Evolutionary conservation across 371 early-diverging fungal genomes (phyloP), one percentile per base, ranked within the genome.

Genomic region (Mortierella sp.): DNA sequence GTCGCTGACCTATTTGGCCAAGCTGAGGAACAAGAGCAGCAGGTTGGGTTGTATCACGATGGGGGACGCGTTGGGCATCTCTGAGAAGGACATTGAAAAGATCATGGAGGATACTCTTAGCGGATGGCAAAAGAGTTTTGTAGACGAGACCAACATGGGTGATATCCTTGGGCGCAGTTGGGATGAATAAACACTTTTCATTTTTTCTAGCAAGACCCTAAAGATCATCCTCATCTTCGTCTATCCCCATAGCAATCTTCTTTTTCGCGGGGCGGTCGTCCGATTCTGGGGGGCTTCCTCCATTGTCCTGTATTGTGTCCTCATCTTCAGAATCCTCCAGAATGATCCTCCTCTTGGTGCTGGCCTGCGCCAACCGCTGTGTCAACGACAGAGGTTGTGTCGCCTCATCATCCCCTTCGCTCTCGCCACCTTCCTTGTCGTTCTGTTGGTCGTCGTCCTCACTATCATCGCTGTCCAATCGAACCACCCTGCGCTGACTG

Each of bases 41-140:
- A 67, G 71, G 24, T 34, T 79, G 34, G 67, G 80, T 9, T 79
- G 80, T 43, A 79, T 79, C 51, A 79, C 80, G 13, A 79, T 79
- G 80, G 80, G 80, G 1, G 80, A 79, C 46, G 80, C 78, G 3
- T 54, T 39, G 12, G 78, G 80, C 12, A 80, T 80, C 19, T 71
- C 76, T 3, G 80, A 80, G n/a, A 28, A 45, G 23, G 80, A 80
- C 31, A 80, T 80, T 50, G 80, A 79, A 47, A 54, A 57, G 56
- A 76, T 79, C 54, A 79, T 76, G 60, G 62, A 76, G 41, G 78
- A 78, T 38, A 63, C 67, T 0, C 54, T 79, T 19, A 78, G 71
- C 47, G 80, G 80, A 0, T 79, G 80, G 80, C 80, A 76, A 43
- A 79, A 79, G 50, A 71, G 71, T 27, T 50, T 65, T 12, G 76